Conservation (phyloP, 306 rosid species). For the Castanea crenata region DNA sequence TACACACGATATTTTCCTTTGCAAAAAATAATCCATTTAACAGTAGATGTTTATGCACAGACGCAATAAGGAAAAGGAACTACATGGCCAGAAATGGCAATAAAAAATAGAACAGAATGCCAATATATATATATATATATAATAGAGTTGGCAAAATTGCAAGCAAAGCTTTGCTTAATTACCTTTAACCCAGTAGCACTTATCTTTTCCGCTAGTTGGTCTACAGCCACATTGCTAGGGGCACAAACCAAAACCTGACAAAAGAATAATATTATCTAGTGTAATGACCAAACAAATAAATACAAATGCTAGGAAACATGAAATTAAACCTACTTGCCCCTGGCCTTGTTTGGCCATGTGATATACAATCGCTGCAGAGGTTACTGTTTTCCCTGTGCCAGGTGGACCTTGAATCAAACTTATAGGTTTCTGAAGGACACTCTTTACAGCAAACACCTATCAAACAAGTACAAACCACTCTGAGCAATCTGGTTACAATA, state of each 20-base stretch:
- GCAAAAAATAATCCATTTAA: background rate
- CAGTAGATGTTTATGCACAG: background rate
- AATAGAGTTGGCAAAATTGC: background rate
- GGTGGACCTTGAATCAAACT: slow-evolving; percentile 99
- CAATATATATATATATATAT: background rate
- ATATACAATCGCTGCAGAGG: slow-evolving; percentile 98
- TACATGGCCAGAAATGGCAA: background rate
- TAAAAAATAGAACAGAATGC: background rate
- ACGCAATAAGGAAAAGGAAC: background rate
- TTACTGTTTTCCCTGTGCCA: slow-evolving; percentile 98
- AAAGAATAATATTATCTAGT: background rate
- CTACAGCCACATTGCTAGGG: slow-evolving; percentile 97
- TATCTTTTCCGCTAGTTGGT: slow-evolving; percentile 96
- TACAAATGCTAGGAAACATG: background rate
- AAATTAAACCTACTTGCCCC: slow-evolving; percentile 66
- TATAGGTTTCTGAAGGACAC: slow-evolving; percentile 98
- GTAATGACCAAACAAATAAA: background rate
- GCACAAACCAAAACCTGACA: slow-evolving; percentile 96
- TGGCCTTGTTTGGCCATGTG: slow-evolving; percentile 99
- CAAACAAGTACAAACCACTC: background rate
- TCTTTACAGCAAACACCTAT: slow-evolving; percentile 96
- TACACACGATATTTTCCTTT: background rate
- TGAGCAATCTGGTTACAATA: background rate
- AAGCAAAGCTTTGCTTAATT: slow-evolving; percentile 12
- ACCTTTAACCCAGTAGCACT: slow-evolving; percentile 99